Base-by-base conservation (phyloP, 2,329 filamentous ascomycete species). In the Diatrype stigma region DNA sequence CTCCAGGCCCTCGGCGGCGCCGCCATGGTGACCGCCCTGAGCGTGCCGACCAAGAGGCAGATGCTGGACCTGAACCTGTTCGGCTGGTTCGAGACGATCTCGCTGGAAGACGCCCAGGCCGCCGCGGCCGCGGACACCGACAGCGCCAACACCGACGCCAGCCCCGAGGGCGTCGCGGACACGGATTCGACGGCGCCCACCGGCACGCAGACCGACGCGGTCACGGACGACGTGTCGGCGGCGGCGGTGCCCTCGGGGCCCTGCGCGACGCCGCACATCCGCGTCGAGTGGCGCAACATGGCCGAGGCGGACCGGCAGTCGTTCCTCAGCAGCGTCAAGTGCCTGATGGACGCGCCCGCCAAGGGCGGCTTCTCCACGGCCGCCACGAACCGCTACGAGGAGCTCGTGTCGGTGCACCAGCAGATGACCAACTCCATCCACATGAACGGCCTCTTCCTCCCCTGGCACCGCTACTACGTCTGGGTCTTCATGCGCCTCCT, bases 391-490 rank as follows among this genome's bases (percentile, higher is more conserved):
- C 61, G 68, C 28, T 73, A 69, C 50, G 69, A 71, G 21, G 70
- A 72, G 51, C 61, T 73, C 21, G 63, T 70, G 46, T 66, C 67
- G 35, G 66, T 68, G 5, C 70, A 73, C 58, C 66, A 67, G 51
- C 60, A 62, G 37, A 60, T 67, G 49, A 69, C 66, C 3, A 52
- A 56, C n/a, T 37, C 38, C 12, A 65, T 67, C 32, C 67, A 70
- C 58, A 66, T 60, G 54, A 59, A 60, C 6, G 65, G 61, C 47
- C 57, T 66, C 30, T 73, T 74, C 60, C 60, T 73, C 2, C 61
- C 66, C 16, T 73, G 69, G 68, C 71, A 73, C 61, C 63, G 71
- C 21, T 69, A 67, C 58, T 72, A 67, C 56, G 56, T 70, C 23
- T 58, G 59, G 51, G 56, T 65, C 3, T 70, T 70, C 54, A 70